Evolutionary conservation across 164 flowering plant genomes (phyloP).

Genomic region (Taxillus chinensis): DNA sequence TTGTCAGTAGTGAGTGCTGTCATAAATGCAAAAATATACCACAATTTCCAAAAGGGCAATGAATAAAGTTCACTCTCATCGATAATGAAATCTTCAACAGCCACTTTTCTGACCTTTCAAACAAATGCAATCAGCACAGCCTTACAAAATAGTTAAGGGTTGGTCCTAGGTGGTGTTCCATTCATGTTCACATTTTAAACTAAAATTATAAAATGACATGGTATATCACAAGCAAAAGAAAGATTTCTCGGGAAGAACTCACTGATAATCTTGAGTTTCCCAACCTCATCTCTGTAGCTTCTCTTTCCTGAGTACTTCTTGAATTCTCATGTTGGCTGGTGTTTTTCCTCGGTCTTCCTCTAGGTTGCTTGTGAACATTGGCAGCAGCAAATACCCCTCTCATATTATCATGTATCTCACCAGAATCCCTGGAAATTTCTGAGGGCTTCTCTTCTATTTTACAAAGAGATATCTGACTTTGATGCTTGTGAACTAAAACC

Average conservation of each 20-base stretch:
- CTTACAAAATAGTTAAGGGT: no score
- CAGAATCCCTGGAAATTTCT: neutral
- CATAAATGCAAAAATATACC: neutral
- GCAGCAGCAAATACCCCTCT: neutral
- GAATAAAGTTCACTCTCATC: neutral
- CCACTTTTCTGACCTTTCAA: neutral
- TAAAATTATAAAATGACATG: no score
- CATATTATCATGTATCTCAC: neutral
- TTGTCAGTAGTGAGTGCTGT: constrained; percentile 5
- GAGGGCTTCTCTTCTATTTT: constrained; percentile 5
- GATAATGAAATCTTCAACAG: neutral
- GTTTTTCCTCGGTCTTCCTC: constrained; percentile 17
- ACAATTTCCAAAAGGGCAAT: neutral
- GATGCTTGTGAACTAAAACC: constrained; percentile 4
- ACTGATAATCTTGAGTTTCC: constrained; percentile 12
- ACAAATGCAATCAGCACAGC: neutral
- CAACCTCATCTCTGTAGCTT: neutral
- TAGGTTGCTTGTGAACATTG: constrained; percentile 10
- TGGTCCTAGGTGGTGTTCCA: no score
- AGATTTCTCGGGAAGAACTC: constrained; percentile 12
- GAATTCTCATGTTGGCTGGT: neutral
- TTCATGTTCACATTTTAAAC: no score
- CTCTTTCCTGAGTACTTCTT: constrained; percentile 1
- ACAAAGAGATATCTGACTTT: constrained; percentile 1
- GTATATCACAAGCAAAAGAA: neutral